A percentile compares a stretch with the other conserved stretches of the same genome.
phyloP scores from a whole-genome alignment of 805 yeast species.

The Saccharomycopsis olivae region DNA sequence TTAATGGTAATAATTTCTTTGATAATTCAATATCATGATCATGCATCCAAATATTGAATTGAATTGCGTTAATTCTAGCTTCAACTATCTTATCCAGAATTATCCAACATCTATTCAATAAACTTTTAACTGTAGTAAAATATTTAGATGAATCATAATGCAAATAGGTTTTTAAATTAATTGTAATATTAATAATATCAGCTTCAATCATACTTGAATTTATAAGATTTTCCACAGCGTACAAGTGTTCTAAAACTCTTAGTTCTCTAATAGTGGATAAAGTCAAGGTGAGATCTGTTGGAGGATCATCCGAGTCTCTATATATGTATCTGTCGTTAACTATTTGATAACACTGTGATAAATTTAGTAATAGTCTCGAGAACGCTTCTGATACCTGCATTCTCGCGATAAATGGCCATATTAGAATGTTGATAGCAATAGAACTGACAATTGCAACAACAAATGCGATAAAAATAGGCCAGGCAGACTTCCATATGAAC shows the following conservation, averaged over 20 bases:
- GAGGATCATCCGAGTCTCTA: slow-evolving; percentile 36
- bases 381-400: slow-evolving; percentile 31
- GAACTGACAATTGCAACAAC: slow-evolving; percentile 30
- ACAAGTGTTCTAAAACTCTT: slow-evolving; percentile 34
- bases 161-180: slow-evolving; percentile 2
- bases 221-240: slow-evolving; percentile 30
- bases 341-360: slow-evolving; percentile 36
- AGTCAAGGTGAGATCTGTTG: slow-evolving; percentile 34
- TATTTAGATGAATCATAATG: not conserved
- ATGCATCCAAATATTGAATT: slow-evolving; percentile 35
- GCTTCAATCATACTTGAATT: slow-evolving; percentile 12
- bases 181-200: slow-evolving; percentile 5
- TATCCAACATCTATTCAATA: slow-evolving; percentile 29
- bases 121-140: slow-evolving; percentile 21
- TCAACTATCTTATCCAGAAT: slow-evolving; percentile 35
- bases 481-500: slow-evolving; percentile 28
- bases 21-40: slow-evolving; percentile 31
- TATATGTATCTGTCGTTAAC: slow-evolving; percentile 39
- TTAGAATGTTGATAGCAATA: slow-evolving; percentile 31
- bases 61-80: slow-evolving; percentile 38
- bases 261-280: slow-evolving; percentile 38
- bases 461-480: slow-evolving; percentile 31
- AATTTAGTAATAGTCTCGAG: slow-evolving; percentile 30
- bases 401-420: slow-evolving; percentile 40
- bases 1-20: slow-evolving; percentile 29